Conservation (phyloP, 768 basidiomycete genomes). For the Rhodotorula kratochvilovae region DNA sequence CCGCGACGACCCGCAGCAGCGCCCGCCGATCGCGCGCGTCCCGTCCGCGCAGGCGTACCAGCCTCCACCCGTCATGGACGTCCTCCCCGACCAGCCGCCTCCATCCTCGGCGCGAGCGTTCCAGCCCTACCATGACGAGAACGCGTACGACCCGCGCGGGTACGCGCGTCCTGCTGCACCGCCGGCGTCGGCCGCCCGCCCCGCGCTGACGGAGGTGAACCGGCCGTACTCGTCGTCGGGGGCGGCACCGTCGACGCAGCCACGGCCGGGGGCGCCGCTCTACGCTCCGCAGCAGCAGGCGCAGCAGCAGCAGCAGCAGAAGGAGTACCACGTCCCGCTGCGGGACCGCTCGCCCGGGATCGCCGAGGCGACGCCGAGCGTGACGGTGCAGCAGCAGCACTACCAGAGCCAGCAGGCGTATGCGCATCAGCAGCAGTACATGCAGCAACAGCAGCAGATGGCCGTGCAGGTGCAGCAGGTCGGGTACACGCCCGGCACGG, state of each 20-base stretch:
- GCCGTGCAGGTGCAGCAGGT: constrained; percentile 8
- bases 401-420: constrained; percentile 19
- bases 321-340: constrained; percentile 27
- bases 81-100: not conserved
- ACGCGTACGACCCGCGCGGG: constrained; percentile 15
- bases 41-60: not conserved
- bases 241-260: not conserved
- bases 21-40: not conserved
- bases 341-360: constrained; percentile 34
- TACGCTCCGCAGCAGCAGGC: constrained; percentile 1
- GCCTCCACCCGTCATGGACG: not conserved
- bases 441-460: constrained; percentile 7
- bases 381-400: constrained; percentile 32
- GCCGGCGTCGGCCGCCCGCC: not conserved
- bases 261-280: not conserved
- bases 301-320: not conserved
- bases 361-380: constrained; percentile 33
- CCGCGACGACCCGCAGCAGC: constrained; percentile 14
- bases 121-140: constrained; percentile 31
- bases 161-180: not conserved
- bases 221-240: constrained; percentile 2
- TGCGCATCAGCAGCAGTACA: constrained; percentile 21
- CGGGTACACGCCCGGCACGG: constrained; percentile 11
- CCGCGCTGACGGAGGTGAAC: constrained; percentile 30
- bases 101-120: not conserved